A percentile compares a stretch with the other conserved stretches of the same genome.
phyloP scores from a whole-genome alignment of 2,329 filamentous ascomycete species.

The Xylariomycetidae sp. region DNA sequence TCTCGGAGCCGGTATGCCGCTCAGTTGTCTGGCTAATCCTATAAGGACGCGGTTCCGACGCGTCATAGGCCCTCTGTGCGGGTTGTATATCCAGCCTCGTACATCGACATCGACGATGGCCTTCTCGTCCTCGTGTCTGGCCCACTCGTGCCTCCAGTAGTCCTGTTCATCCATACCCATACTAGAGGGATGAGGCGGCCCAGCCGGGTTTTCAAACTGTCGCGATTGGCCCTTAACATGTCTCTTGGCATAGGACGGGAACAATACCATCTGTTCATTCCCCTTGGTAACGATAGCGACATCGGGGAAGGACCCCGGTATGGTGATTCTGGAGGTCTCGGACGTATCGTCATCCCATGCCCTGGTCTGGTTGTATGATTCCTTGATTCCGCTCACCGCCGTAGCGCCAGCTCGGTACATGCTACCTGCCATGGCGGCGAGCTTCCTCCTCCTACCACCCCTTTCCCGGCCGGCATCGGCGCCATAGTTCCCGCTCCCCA shows the following conservation, averaged over 20 bases:
- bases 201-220: slow-evolving; percentile 27
- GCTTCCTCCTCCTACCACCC: slow-evolving; percentile 71
- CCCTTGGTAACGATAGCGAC: slow-evolving; percentile 75
- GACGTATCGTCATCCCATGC: slow-evolving; percentile 30
- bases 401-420: slow-evolving; percentile 53
- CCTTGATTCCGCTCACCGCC: slow-evolving; percentile 54
- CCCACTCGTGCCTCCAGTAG: slow-evolving; percentile 76
- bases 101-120: slow-evolving; percentile 93
- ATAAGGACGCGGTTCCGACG: slow-evolving; percentile 83
- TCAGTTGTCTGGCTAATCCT: slow-evolving; percentile 79
- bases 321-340: slow-evolving; percentile 38
- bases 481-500: slow-evolving; percentile 31
- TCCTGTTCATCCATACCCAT: slow-evolving; percentile 56
- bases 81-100: slow-evolving; percentile 89
- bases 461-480: slow-evolving; percentile 45
- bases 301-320: slow-evolving; percentile 78
- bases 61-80: slow-evolving; percentile 78
- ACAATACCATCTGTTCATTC: slow-evolving; percentile 88
- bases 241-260: slow-evolving; percentile 84
- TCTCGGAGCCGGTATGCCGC: slow-evolving; percentile 72
- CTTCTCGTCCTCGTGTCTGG: slow-evolving; percentile 73
- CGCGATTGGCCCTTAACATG: slow-evolving; percentile 49
- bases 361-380: slow-evolving; percentile 54
- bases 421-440: slow-evolving; percentile 61
- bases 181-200: slow-evolving; percentile 35